phyloP scores from a whole-genome alignment of 805 yeast species.

The Candida berthetii region DNA sequence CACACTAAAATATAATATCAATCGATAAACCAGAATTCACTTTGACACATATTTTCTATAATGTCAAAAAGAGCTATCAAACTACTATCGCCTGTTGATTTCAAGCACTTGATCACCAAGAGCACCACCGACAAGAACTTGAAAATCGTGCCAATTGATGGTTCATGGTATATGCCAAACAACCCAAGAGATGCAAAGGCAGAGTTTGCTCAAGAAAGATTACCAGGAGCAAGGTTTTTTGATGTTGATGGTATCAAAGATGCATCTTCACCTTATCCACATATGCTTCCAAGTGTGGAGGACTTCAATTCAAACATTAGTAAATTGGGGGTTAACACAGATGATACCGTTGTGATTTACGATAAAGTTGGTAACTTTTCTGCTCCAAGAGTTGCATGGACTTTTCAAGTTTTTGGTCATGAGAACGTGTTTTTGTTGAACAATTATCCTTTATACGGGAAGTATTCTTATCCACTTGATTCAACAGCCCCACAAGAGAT shows the following conservation, averaged over 20 bases:
- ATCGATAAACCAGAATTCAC: too few relatives aligned
- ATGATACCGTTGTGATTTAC: slow-evolving; percentile 70
- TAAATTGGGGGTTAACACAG: slow-evolving; percentile 46
- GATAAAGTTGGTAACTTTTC: slow-evolving; percentile 84
- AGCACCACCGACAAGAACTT: slow-evolving; percentile 7
- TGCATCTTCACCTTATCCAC: slow-evolving; percentile 63
- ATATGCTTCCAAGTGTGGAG: slow-evolving; percentile 71
- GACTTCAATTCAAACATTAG: slow-evolving; percentile 50
- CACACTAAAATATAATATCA: too few relatives aligned
- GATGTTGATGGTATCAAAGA: slow-evolving; percentile 73
- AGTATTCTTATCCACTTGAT: slow-evolving; percentile 40
- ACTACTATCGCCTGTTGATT: slow-evolving; percentile 16
- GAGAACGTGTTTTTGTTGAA: slow-evolving; percentile 61
- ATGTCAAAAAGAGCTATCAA: slow-evolving; percentile 21
- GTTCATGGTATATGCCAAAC: slow-evolving; percentile 92
- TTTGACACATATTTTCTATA: too few relatives aligned
- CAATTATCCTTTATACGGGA: slow-evolving; percentile 51
- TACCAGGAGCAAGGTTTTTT: slow-evolving; percentile 64
- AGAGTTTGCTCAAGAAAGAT: slow-evolving; percentile 54
- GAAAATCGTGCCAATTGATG: slow-evolving; percentile 61
- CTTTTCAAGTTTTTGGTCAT: slow-evolving; percentile 76
- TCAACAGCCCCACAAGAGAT: slow-evolving; percentile 15
- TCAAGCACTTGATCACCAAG: slow-evolving; percentile 12
- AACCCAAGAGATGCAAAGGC: slow-evolving; percentile 49
- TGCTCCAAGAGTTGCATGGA: slow-evolving; percentile 92